Percentiles rank a stretch among this genome's conserved stretches.
phyloP scores from a whole-genome alignment of 306 rosid genomes.

The Leucaena leucocephala region DNA sequence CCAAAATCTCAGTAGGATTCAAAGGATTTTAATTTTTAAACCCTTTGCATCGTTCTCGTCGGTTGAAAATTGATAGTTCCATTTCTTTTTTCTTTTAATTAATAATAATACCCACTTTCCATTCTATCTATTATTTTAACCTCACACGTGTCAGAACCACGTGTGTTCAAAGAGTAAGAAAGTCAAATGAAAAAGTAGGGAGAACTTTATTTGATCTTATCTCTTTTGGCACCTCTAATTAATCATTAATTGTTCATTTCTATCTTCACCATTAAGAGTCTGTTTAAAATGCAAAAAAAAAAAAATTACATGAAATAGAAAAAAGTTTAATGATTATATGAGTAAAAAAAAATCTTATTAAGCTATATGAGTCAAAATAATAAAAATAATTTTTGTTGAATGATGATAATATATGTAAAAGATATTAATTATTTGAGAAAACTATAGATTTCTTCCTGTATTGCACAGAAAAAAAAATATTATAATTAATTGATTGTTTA shows the following conservation, averaged over 20 bases:
- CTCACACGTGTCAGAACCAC: conserved; percentile 42
- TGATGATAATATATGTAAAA: too few species aligned
- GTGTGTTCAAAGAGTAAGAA: conserved; percentile 36
- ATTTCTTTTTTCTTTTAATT: conserved; percentile 4
- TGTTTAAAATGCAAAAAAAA: neutral
- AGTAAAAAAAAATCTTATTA: too few species aligned
- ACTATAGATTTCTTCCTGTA: too few species aligned
- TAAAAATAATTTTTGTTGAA: too few species aligned
- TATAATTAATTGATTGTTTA: too few species aligned
- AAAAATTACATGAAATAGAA: neutral
- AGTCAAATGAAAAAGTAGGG: conserved; percentile 46
- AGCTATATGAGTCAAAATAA: too few species aligned
- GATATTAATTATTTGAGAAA: too few species aligned
- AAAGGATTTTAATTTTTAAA: conserved; percentile 31
- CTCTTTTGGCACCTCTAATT: neutral
- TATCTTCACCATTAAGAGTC: neutral
- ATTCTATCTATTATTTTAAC: neutral
- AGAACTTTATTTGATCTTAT: conserved; percentile 9
- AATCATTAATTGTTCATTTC: neutral
- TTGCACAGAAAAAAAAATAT: too few species aligned
- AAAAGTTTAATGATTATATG: too few species aligned
- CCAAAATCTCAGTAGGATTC: conserved; percentile 51
- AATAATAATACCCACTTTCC: too few species aligned
- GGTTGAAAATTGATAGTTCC: conserved; percentile 33
- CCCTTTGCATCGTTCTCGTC: conserved; percentile 50